Evolutionary conservation across 2,329 filamentous ascomycete genomes (phyloP).

Genomic region (Phaeoacremonium minimum): DNA sequence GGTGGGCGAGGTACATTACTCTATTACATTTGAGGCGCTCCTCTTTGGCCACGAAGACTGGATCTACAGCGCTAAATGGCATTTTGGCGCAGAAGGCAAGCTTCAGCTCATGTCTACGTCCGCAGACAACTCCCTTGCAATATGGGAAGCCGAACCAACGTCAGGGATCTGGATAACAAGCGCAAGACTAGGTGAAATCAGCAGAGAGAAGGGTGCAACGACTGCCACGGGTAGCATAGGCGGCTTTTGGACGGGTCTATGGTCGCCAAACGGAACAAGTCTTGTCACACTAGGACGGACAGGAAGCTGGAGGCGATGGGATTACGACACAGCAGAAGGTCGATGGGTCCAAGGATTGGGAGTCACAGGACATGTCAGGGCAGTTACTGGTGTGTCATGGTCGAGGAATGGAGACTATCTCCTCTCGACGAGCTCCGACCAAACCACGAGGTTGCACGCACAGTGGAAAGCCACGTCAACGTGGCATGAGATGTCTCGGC

Average conservation of each 20-base stretch:
- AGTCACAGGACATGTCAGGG: conserved; percentile 77
- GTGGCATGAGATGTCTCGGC: conserved; percentile 94
- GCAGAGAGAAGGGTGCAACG: conserved; percentile 89
- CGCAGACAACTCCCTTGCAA: conserved; percentile 88
- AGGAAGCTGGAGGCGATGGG: conserved; percentile 90
- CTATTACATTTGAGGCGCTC: conserved; percentile 88
- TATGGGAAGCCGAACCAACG: conserved; percentile 81
- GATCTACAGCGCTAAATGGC: conserved; percentile 89
- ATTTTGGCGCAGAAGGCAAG: conserved; percentile 35
- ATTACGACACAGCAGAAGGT: conserved; percentile 54
- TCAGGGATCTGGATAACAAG: conserved; percentile 91
- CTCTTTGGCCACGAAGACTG: conserved; percentile 96
- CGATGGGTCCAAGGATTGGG: conserved; percentile 74
- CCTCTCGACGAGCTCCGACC: conserved; percentile 84
- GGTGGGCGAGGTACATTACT: conserved; percentile 59
- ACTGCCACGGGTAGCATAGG: conserved; percentile 94
- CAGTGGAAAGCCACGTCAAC: conserved; percentile 64
- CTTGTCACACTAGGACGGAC: conserved; percentile 85
- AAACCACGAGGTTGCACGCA: conserved; percentile 85
- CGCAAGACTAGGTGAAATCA: conserved; percentile 87
- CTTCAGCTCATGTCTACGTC: conserved; percentile 82
- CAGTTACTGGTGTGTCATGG: conserved; percentile 83
- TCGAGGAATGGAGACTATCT: conserved; percentile 77
- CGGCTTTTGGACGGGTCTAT: conserved; percentile 93
- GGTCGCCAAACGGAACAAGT: conserved; percentile 72